A percentile compares a stretch with the other conserved stretches of the same genome.
Evolutionary conservation across 345 rosid genomes (phyloP).

Genomic region (Physaria fendleri): DNA sequence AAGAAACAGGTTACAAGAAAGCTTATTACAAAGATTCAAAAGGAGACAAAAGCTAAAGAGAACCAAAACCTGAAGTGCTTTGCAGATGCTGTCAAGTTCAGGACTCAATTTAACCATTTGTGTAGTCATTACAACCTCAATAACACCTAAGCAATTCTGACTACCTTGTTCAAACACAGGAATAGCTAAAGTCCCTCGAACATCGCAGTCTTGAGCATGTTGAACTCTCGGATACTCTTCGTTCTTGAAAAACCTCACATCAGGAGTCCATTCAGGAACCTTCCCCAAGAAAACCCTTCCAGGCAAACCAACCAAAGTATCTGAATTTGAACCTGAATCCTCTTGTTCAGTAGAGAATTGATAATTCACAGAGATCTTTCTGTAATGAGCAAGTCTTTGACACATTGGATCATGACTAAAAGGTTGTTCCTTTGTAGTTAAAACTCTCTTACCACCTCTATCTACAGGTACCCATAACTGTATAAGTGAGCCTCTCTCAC

Average conservation of each 20-base stretch:
- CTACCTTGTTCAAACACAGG: constrained; percentile 91
- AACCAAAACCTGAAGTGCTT: constrained; percentile 73
- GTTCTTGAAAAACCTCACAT: constrained; percentile 76
- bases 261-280: constrained; percentile 97
- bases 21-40: neutral
- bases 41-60: neutral
- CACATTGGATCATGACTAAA: constrained; percentile 57
- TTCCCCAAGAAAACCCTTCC: constrained; percentile 77
- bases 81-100: constrained; percentile 79
- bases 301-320: constrained; percentile 64
- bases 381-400: constrained; percentile 57
- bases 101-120: constrained; percentile 55
- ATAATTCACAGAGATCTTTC: constrained; percentile 69
- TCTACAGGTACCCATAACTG: constrained; percentile 90
- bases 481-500: constrained; percentile 65
- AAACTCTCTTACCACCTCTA: constrained; percentile 51
- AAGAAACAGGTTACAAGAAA: neutral
- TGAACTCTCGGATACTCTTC: constrained; percentile 72
- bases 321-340: constrained; percentile 27
- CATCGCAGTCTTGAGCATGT: constrained; percentile 71
- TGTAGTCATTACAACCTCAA: constrained; percentile 79
- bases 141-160: constrained; percentile 79
- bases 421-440: constrained; percentile 68
- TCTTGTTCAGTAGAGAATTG: constrained; percentile 61
- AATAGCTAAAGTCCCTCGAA: constrained; percentile 80